Evolutionary conservation across 202 grass and related monocot genomes (phyloP).

Genomic region (Dendrocalamus latiflorus): DNA sequence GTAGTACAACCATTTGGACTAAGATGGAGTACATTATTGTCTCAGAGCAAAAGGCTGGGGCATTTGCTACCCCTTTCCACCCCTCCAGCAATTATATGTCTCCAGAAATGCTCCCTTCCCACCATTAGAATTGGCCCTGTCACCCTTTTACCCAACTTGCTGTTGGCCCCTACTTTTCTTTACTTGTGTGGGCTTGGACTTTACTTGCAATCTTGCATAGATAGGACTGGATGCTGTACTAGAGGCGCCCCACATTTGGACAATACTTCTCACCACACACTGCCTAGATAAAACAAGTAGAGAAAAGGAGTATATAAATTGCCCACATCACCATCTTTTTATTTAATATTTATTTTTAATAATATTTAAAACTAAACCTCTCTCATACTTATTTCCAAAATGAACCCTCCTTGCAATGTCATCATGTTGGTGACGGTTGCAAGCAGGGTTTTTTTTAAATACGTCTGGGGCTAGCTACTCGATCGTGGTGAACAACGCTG

Average conservation of each 20-base stretch:
- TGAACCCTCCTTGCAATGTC: background rate
- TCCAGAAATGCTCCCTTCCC: constrained; percentile 32
- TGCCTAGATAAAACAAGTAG: background rate
- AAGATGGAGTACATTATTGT: constrained; percentile 34
- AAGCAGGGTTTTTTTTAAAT: background rate
- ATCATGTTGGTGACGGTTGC: background rate
- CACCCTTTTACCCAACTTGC: constrained; percentile 56
- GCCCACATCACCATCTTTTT: background rate
- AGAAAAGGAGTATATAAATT: background rate
- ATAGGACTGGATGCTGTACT: background rate
- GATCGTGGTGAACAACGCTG: background rate
- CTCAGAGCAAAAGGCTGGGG: background rate
- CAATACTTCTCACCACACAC: background rate
- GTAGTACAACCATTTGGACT: constrained; percentile 16
- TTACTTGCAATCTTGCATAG: background rate
- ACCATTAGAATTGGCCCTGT: constrained; percentile 23
- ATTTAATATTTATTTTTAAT: background rate
- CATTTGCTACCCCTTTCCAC: background rate
- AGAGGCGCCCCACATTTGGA: background rate
- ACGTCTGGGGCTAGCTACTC: background rate
- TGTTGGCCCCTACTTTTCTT: constrained; percentile 32
- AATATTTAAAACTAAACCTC: background rate
- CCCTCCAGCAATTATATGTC: constrained; percentile 33
- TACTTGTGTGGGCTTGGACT: constrained; percentile 12
- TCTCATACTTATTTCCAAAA: too few species aligned